Percentiles rank a stretch among this genome's conserved stretches.
Evolutionary conservation across 331 rosid species (phyloP).

Genomic region (Spiraea crenata): DNA sequence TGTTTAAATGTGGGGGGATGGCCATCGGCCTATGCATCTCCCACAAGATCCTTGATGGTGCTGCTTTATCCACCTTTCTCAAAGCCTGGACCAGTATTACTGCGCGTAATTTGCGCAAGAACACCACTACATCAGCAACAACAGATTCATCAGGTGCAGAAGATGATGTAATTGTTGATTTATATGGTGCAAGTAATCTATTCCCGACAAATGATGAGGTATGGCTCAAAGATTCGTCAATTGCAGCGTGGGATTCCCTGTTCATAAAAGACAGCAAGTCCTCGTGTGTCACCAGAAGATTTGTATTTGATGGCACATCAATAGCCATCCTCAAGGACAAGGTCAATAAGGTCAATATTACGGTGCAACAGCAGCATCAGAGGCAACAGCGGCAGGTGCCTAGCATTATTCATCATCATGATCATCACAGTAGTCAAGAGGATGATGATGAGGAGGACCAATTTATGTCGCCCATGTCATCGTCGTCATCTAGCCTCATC

Average conservation of each 20-base stretch:
- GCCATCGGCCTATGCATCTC: constrained; percentile 50
- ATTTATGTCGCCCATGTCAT: too few relatives aligned
- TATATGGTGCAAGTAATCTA: constrained; percentile 25
- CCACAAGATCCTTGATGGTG: constrained; percentile 55
- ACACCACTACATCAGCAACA: too few relatives aligned
- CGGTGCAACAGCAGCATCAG: too few relatives aligned
- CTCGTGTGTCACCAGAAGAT: constrained; percentile 39
- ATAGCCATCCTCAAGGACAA: constrained; percentile 34
- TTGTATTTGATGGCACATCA: constrained; percentile 38
- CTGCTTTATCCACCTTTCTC: constrained; percentile 41
- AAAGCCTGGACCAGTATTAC: constrained; percentile 41
- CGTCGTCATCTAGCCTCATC: too few relatives aligned
- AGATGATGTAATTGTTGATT: too few relatives aligned
- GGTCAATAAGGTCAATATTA: background rate
- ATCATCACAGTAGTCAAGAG: too few relatives aligned
- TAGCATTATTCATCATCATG: too few relatives aligned
- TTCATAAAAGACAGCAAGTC: constrained; percentile 33
- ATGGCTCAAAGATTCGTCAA: constrained; percentile 36
- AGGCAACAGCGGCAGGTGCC: too few relatives aligned
- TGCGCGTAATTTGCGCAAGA: constrained; percentile 5
- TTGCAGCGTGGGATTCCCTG: constrained; percentile 32
- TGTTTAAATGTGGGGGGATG: constrained; percentile 56
- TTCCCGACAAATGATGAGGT: constrained; percentile 35
- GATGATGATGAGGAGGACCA: too few relatives aligned
- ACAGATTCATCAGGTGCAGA: too few relatives aligned